These are phyloP conservation scores for Tephrocybe sp. DNA, from an alignment of 768 basidiomycete genomes.

Conservation along the genomic window DNA sequence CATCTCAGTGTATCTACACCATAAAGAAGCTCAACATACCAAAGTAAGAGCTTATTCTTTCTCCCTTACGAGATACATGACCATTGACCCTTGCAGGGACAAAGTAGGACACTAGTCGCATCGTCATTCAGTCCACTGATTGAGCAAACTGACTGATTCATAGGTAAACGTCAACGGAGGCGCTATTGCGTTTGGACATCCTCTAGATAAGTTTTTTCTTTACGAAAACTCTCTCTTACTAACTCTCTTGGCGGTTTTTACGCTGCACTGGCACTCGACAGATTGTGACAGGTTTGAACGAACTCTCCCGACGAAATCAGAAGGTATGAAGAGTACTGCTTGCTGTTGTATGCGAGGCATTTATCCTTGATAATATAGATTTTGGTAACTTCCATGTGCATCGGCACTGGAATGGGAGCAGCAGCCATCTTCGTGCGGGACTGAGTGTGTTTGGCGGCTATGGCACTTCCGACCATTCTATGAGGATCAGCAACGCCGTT, in stretches of 20 bases:
- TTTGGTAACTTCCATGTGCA: slow-evolving; percentile 87
- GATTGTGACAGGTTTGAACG: slow-evolving; percentile 78
- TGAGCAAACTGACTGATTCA: slow-evolving; percentile 1
- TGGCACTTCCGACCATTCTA: too few species aligned
- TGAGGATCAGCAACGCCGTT: too few species aligned
- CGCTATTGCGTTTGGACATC: slow-evolving; percentile 84
- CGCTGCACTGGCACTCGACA: slow-evolving; percentile 85
- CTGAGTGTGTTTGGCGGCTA: slow-evolving; percentile 9
- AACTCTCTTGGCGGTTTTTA: slow-evolving; percentile 25
- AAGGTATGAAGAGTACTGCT: slow-evolving; percentile 46
- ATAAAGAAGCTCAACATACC: slow-evolving; percentile 61
- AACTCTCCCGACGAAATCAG: slow-evolving; percentile 63
- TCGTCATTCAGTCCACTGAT: background rate
- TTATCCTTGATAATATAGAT: slow-evolving; percentile 41
- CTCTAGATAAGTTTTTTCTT: slow-evolving; percentile 59
- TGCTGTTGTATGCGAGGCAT: background rate
- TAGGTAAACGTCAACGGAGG: slow-evolving; percentile 88
- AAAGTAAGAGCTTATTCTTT: slow-evolving; percentile 24
- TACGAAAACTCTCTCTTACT: slow-evolving; percentile 1
- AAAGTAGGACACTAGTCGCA: slow-evolving; percentile 25
- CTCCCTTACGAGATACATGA: background rate
- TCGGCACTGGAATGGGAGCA: slow-evolving; percentile 91
- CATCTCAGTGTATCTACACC: slow-evolving; percentile 77
- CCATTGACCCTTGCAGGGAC: slow-evolving; percentile 24
- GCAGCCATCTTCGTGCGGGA: slow-evolving; percentile 72